Base-by-base conservation (phyloP, 768 basidiomycete species). In the Termitomyces sp. region DNA sequence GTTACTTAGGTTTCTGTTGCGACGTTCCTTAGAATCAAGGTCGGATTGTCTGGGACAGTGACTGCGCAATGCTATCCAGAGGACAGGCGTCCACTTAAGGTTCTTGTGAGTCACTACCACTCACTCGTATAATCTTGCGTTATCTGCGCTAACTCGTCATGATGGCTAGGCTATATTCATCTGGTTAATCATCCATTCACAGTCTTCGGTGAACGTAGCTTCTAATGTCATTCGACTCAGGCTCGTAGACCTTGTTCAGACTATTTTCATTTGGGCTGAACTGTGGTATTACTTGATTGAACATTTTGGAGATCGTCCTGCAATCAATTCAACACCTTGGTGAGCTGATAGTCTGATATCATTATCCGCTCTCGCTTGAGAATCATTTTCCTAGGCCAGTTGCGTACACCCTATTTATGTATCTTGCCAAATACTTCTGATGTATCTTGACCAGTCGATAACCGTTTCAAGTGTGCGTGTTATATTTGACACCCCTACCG, bases 1-100 rank as follows among this genome's bases (percentile, higher is more conserved):
- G 93, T 99, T 23, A 23, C 23, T 23, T 23, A 23, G 23, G 23
- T 23, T 23, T 23, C 10, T 40, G 5, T 53, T 6, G 26, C 18
- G 16, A n/a, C 30, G 26, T 28, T 30, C 16, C 38, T 35, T 5
- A 41, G 1, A 53, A 13, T 40, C 8, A n/a, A 13, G 32, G 20
- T 18, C 23, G 61, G 63, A 54, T 36, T 61, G 14, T 64, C 63
- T 3, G 63, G 63, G n/a, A 57, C 44, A 23, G 57, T 61, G 3
- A 41, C 57, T 4, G 63, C 57, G 4, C 63, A 64, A 35, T 52
- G 44, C 23, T 64, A 61, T 50, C 57, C 52, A 1, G 35, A 60
- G 8, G 61, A 64, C 48, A 47, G 41, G 35, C 26, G 28, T 2
- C 44, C 33, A 16, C 20, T 59, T 18, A 62, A 62, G 46, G n/a